Evolutionary conservation across 371 early-diverging fungal genomes (phyloP), one percentile per base, ranked within the genome.

Genomic region (Saksenaea oblongispora): DNA sequence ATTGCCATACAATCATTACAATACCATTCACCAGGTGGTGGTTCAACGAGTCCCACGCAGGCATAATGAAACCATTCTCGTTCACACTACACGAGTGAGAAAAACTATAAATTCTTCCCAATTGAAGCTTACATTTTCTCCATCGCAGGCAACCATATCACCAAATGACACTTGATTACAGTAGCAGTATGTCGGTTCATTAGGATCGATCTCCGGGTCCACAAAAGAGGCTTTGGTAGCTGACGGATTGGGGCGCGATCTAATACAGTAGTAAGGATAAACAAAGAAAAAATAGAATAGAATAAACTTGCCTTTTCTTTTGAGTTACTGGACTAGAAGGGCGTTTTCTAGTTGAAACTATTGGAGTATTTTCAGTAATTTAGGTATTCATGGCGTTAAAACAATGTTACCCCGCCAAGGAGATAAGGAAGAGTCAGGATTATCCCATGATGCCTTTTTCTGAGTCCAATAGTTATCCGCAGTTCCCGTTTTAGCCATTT

Each of bases 71-170:
- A 97, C 98, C 98, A 98, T 71, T 95, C 94, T 59, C 89, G 89
- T 55, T 90, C 90, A 70, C 97, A 97, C 89, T 91, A 72, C 10
- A 3, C 17, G 18, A 22, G 47, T 65, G 62, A 41, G 42, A 53
- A 55, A 34, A 34, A 56, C 17, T 5, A 13, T 55, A 42, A 18
- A 35, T 22, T 3, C 10, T n/a, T 34, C 7, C 31, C 36, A 11
- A 8, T 39, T 2, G 10, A 1, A 14, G 72, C 83, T 75, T 86
- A 92, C 93, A 64, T 93, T 92, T 31, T 86, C 89, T 34, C 93
- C 92, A 75, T 98, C 98, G 69, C 98, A 98, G 15, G 92, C 98
- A 69, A 98, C 92, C 98, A 98, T 98, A 55, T 96, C 95, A n/a
- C 98, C 98, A 75, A 86, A 97, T 10, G 96, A 95, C 7, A 98